phyloP scores from a whole-genome alignment of 176 grass and related monocot species.

The Secale cereale region DNA sequence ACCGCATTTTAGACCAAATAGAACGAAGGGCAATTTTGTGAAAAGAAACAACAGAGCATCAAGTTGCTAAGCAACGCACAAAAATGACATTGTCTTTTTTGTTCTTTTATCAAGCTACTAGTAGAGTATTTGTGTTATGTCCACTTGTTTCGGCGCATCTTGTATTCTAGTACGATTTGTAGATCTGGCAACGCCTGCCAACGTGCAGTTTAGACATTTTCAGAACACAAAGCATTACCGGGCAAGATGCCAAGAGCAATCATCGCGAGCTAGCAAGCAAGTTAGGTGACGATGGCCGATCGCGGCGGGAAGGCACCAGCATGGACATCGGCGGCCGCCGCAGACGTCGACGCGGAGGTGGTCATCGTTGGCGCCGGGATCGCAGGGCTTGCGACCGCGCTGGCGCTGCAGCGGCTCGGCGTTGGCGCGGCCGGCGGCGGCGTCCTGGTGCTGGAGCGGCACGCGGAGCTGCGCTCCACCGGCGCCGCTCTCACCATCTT shows the following conservation, averaged over 20 bases:
- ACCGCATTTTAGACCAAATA: too few species aligned
- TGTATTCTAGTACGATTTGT: not conserved
- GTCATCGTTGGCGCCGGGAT: constrained; percentile 70
- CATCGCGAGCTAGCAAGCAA: not conserved
- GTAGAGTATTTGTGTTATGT: not conserved
- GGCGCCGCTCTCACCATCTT: constrained; percentile 46
- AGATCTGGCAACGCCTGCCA: not conserved
- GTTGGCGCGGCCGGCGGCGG: not conserved
- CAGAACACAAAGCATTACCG: not conserved
- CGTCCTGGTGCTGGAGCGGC: constrained; percentile 50
- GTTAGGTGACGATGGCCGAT: not conserved
- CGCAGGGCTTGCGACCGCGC: constrained; percentile 49
- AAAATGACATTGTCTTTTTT: not conserved
- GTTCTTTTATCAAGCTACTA: not conserved
- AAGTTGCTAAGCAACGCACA: not conserved
- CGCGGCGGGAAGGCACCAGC: not conserved
- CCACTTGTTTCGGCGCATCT: constrained; percentile 10
- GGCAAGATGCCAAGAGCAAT: not conserved
- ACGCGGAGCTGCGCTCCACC: constrained; percentile 41
- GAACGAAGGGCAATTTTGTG: too few species aligned
- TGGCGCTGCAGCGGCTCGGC: constrained; percentile 40
- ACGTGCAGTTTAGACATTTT: not conserved
- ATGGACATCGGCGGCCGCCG: not conserved
- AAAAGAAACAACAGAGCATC: not conserved
- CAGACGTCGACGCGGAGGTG: constrained; percentile 26